These are phyloP conservation scores for Cochlearia excelsa DNA, from an alignment of 345 rosid genomes.

Conservation along the genomic window DNA sequence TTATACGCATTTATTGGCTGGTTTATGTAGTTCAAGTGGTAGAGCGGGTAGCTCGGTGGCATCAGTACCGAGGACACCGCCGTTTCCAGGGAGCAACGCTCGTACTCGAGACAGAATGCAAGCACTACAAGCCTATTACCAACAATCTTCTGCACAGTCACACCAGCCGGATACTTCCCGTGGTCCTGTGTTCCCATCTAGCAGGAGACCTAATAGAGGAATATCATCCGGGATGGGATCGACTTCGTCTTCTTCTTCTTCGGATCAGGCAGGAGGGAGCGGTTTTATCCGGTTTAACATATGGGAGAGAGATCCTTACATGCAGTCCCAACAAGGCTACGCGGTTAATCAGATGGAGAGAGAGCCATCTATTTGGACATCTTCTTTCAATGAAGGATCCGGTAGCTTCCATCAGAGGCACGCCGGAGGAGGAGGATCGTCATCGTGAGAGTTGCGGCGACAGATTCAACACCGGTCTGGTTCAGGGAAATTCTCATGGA, in stretches of 20 bases:
- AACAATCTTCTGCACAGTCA: conserved; percentile 45
- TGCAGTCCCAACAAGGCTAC: conserved; percentile 40
- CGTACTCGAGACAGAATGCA: conserved; percentile 80
- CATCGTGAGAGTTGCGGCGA: conserved; percentile 42
- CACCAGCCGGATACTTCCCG: conserved; percentile 54
- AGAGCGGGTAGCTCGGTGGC: conserved; percentile 69
- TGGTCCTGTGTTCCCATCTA: conserved; percentile 49
- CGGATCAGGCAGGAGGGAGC: conserved; percentile 63
- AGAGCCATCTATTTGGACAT: conserved; percentile 49
- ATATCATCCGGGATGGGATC: conserved; percentile 49
- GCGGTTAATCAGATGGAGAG: conserved; percentile 60
- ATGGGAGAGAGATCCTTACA: conserved; percentile 75
- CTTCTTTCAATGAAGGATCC: conserved; percentile 52
- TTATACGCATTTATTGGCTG: background rate
- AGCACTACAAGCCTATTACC: conserved; percentile 93
- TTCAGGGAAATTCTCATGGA: background rate
- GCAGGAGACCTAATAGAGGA: conserved; percentile 59
- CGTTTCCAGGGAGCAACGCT: conserved; percentile 86
- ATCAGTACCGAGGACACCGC: conserved; percentile 60
- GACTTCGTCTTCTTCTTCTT: conserved; percentile 58
- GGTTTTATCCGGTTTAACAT: conserved; percentile 61
- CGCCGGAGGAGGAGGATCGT: conserved; percentile 44
- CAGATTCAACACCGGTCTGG: conserved; percentile 13
- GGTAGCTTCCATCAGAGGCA: conserved; percentile 71
- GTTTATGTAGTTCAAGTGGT: conserved; percentile 48